Conservation (phyloP, 176 grass and related monocot species). For the Hsuehochloa calcarea region DNA sequence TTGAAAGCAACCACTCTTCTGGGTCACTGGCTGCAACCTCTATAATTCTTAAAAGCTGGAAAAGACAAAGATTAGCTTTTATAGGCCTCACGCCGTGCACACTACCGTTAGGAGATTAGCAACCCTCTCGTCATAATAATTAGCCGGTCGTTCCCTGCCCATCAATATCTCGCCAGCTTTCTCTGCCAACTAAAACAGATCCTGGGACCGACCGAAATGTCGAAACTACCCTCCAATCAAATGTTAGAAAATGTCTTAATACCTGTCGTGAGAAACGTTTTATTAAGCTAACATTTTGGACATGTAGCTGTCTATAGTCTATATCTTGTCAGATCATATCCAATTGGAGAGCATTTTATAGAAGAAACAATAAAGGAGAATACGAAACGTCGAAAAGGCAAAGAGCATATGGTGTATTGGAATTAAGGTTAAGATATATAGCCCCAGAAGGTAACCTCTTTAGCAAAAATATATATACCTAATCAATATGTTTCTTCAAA, state of each 20-base stretch:
- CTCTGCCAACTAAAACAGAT: slow-evolving; percentile 15
- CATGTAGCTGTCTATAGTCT: neutral
- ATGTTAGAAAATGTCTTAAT: neutral
- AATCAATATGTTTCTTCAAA: no score
- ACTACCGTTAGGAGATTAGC: slow-evolving; percentile 32
- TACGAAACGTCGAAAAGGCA: no score
- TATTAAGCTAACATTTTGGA: neutral
- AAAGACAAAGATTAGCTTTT: slow-evolving; percentile 57
- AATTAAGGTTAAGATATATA: neutral
- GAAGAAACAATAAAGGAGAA: neutral
- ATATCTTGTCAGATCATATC: neutral
- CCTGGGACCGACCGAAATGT: neutral
- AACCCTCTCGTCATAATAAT: neutral
- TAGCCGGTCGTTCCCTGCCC: slow-evolving; percentile 27
- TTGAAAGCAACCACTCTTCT: slow-evolving; percentile 20
- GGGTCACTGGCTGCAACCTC: neutral
- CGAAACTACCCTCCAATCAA: slow-evolving; percentile 12
- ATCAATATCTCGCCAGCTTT: neutral
- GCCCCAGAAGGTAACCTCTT: neutral
- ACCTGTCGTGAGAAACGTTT: slow-evolving; percentile 2
- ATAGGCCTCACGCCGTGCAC: slow-evolving; percentile 10
- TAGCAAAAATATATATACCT: no score
- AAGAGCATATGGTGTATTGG: no score
- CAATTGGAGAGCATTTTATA: neutral
- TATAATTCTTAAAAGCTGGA: slow-evolving; percentile 20